These are phyloP conservation scores for Choricystis sp. DNA, from an alignment of 139 green algal genomes.

Conservation along the genomic window DNA sequence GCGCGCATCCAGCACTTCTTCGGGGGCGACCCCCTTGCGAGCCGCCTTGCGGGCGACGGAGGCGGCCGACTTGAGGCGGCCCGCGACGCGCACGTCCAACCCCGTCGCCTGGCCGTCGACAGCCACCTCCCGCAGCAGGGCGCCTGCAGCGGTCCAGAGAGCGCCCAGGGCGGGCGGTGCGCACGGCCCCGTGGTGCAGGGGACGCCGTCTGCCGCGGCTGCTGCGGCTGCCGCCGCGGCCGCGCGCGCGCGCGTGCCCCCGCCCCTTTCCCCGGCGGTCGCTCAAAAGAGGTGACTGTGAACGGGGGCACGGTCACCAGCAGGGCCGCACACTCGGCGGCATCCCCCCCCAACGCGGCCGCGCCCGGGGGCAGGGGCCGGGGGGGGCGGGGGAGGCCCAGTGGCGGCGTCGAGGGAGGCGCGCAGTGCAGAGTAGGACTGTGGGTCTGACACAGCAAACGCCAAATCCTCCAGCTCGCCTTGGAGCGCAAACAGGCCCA, in stretches of 20 bases:
- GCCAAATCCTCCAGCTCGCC: conserved; percentile 93
- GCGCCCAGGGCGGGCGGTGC: not conserved
- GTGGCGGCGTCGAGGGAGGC: conserved; percentile 21
- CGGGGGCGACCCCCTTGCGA: conserved; percentile 43
- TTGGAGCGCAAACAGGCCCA: conserved; percentile 74
- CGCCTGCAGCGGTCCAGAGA: conserved; percentile 4
- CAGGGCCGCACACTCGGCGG: conserved; percentile 6
- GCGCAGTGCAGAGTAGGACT: conserved; percentile 33
- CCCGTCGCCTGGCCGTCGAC: conserved; percentile 31
- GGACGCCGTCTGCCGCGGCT: not conserved
- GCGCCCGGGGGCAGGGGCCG: too few species aligned
- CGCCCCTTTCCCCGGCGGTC: not conserved
- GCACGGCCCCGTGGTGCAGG: not conserved
- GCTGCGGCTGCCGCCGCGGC: not conserved
- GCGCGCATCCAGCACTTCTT: conserved; percentile 69
- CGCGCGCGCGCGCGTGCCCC: not conserved
- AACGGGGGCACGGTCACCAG: conserved; percentile 65
- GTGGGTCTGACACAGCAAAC: conserved; percentile 74
- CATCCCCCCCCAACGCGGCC: not conserved
- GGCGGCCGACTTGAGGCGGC: not conserved
- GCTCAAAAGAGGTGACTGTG: conserved; percentile 45
- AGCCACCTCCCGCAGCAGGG: conserved; percentile 32
- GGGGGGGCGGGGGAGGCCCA: not conserved
- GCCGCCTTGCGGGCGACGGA: conserved; percentile 59
- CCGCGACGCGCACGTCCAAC: conserved; percentile 40